These are phyloP conservation scores for Fraxinus nigra DNA, from an alignment of 305 asterid genomes.

Conservation along the genomic window DNA sequence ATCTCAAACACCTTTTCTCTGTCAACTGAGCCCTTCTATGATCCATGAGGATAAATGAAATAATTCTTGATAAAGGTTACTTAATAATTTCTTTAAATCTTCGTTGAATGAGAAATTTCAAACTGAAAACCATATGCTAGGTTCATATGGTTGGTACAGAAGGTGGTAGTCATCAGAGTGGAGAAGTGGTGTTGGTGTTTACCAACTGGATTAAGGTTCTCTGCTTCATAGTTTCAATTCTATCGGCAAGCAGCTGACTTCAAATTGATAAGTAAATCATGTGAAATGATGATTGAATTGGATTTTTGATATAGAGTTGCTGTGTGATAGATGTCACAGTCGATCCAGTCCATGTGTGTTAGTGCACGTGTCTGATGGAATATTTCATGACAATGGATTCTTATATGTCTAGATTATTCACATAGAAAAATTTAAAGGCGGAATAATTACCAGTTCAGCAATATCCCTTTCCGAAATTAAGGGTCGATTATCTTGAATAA, in stretches of 20 bases:
- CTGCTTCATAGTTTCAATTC: background rate
- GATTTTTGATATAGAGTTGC: background rate
- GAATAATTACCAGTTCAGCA: background rate
- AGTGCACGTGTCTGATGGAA: background rate
- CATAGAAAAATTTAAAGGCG: background rate
- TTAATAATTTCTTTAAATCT: background rate
- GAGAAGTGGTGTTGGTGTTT: background rate
- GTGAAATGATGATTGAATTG: background rate
- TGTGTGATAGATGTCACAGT: background rate
- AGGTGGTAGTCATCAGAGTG: background rate
- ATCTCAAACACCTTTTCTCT: background rate
- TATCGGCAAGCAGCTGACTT: background rate
- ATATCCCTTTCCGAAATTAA: background rate
- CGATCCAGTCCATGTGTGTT: background rate
- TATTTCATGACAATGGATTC: background rate
- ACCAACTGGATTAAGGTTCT: background rate
- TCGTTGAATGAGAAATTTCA: background rate
- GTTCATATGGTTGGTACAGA: background rate
- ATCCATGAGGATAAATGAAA: background rate
- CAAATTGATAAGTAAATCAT: background rate
- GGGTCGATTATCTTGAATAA: background rate
- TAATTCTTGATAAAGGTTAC: background rate
- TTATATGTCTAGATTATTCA: background rate
- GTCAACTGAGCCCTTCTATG: background rate
- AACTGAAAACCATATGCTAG: background rate